A percentile compares a stretch with the other conserved stretches of the same genome.
phyloP scores from a whole-genome alignment of 208 protist genomes.

The Herpetomonas samuelpessoai region DNA sequence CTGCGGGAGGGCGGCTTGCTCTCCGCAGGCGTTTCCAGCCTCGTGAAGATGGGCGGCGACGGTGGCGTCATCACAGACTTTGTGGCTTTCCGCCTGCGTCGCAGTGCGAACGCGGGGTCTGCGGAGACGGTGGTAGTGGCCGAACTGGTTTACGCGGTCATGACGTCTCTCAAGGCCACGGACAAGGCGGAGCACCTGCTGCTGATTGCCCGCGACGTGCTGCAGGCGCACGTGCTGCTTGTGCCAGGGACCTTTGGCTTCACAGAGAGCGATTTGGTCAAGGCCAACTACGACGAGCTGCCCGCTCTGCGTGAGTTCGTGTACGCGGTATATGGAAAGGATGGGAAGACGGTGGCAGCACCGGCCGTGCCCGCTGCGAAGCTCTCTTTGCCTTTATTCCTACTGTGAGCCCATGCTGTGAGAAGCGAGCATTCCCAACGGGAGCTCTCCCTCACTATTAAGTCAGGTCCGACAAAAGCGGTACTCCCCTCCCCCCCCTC shows the following conservation, averaged over 20 bases:
- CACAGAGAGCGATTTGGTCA: conserved; percentile 77
- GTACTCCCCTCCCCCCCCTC: too few species aligned
- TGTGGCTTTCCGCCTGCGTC: conserved; percentile 57
- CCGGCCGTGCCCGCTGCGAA: conserved; percentile 48
- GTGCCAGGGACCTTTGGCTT: conserved; percentile 76
- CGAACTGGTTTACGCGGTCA: conserved; percentile 65
- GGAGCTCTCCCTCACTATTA: too few species aligned
- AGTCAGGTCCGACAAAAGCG: too few species aligned
- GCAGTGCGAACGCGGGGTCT: conserved; percentile 6
- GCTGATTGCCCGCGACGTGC: conserved; percentile 41
- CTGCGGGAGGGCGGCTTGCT: conserved; percentile 24
- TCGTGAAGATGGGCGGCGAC: conserved; percentile 26
- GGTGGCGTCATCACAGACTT: conserved; percentile 45
- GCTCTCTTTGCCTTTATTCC: conserved; percentile 49
- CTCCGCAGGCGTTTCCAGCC: conserved; percentile 26
- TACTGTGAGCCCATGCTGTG: conserved; percentile 38
- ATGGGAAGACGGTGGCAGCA: conserved; percentile 19
- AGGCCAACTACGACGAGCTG: conserved; percentile 78
- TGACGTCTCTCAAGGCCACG: conserved; percentile 45
- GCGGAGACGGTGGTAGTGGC: conserved; percentile 15
- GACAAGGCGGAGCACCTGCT: conserved; percentile 69
- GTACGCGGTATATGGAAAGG: conserved; percentile 35
- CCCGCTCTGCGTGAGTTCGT: conserved; percentile 48
- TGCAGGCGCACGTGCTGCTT: conserved; percentile 52
- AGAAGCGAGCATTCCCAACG: too few species aligned